Evolutionary conservation across 2,329 filamentous ascomycete genomes (phyloP), one percentile per base, ranked within the genome.

Genomic region (Pseudogymnoascus sp.): DNA sequence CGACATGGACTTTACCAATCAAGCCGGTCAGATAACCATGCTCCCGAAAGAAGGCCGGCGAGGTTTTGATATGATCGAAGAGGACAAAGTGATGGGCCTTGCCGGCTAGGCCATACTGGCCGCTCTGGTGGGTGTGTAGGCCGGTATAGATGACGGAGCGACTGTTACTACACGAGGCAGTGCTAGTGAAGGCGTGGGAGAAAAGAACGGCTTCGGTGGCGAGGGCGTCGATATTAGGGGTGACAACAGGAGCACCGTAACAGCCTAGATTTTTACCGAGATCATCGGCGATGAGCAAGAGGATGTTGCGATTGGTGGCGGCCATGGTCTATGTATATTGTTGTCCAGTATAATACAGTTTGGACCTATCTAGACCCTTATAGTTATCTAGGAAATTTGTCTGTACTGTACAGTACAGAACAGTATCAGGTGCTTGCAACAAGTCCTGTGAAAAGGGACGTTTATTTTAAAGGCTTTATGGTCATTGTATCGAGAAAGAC

Each of bases 1-100:
- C 78, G 8, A 82, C 79, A 59, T 82, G 80, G 0, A 82, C 70
- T 66, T 82, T 82, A 3, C 78, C 78, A 1, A 81, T 68, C 28
- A 82, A 77, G 0, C 77, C 79, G 0, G 79, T 82, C 43, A 71
- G 73, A 65, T 80, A 80, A 1, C 77, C 79, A 0, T 70, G 65
- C 2, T 68, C 62, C n/a, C 73, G 73, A 65, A 82, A 75, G 0
- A 80, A 63, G 0, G 64, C 38, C 1, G 79, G 79, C 0, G 72
- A 70, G 0, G 77, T 78, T 56, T 81, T 74, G 26, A 81, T 70
- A 64, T 78, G 70, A 43, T 78, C 74, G 63, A 76, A 78, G 0
- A 77, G 81, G 65, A 73, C 69, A 60, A 82, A 82, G 63, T 79
- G 77, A 64, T 75, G 73, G 46, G 68, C 65, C 7, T 72, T 70